Evolutionary conservation across 2,329 filamentous ascomycete genomes (phyloP), one percentile per base, ranked within the genome.

Genomic region (Fusarium sp.): DNA sequence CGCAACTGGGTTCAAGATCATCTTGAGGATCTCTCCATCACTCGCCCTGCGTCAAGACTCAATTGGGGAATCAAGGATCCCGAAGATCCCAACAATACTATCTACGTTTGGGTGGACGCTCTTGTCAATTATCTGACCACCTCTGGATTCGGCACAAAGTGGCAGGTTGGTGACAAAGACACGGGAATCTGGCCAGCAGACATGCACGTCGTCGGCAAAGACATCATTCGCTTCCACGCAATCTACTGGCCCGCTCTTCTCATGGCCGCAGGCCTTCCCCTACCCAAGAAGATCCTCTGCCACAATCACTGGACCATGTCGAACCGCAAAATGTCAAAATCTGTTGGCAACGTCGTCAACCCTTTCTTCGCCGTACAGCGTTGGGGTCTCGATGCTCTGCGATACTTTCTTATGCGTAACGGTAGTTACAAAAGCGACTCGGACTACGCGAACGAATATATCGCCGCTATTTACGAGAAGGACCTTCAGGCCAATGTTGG

Each of bases 161-260:
- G 92, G 90, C 83, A 90, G 2, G 91, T 93, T 0, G 90, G 90
- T 4, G 84, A 87, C 8, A 90, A 93, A 68, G 81, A 86, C 20
- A 84, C 84, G 26, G 88, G 88, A 56, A 91, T 93, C 30, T 99
- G 96, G 96, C 96, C 96, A 9, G 94, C 94, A 14, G 92, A 99
- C 81, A 88, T 96, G 24, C 96, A 99, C 51, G 90, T 99, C 32
- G 92, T 99, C 62, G 96, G 96, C 55, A 99, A 99, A 83, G 96
- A 99, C 81, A 99, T 99, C 74, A 87, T 97, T 65, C 92, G 95
- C 24, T 99, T 99, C 82, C 97, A 99, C 81, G 96, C 94, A 82
- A 92, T 99, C 54, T 99, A 99, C 86, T 99, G 97, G 96, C 96
- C 96, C 1, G 96, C 96, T 8, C 93, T 99, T 76, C 90, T 99